Conservation (phyloP, 75 land plant genomes). For the Azolla pinnata region DNA sequence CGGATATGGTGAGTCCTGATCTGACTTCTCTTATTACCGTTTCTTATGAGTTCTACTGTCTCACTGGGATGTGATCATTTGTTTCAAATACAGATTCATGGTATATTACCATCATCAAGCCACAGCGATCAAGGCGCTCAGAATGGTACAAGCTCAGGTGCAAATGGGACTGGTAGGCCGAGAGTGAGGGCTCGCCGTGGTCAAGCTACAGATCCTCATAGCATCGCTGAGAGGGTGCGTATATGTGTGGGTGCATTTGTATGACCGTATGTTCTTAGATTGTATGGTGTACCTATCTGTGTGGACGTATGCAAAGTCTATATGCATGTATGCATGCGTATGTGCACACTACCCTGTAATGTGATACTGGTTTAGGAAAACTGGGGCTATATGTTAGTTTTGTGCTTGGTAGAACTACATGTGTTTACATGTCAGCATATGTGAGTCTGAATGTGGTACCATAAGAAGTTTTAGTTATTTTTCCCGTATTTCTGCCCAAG, state of each 20-base stretch:
- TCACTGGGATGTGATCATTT: background rate
- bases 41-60: background rate
- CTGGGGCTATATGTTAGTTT: too few relatives aligned
- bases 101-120: background rate
- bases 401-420: too few relatives aligned
- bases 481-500: too few relatives aligned
- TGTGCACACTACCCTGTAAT: too few relatives aligned
- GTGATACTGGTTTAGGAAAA: too few relatives aligned
- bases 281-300: background rate
- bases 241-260: background rate
- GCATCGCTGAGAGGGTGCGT: slow-evolving; percentile 1
- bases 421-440: too few relatives aligned
- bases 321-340: too few relatives aligned
- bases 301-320: too few relatives aligned
- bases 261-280: slow-evolving; percentile 2
- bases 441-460: background rate
- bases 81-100: background rate
- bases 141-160: background rate
- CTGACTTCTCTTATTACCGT: background rate
- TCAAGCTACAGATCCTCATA: slow-evolving; percentile 3
- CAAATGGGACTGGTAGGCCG: slow-evolving; percentile 8
- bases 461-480: background rate
- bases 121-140: background rate
- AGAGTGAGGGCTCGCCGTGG: slow-evolving; percentile 20
- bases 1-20: background rate